Base-by-base conservation (phyloP, 208 protist genomes). In the Acanthamoeba lenticulata region DNA sequence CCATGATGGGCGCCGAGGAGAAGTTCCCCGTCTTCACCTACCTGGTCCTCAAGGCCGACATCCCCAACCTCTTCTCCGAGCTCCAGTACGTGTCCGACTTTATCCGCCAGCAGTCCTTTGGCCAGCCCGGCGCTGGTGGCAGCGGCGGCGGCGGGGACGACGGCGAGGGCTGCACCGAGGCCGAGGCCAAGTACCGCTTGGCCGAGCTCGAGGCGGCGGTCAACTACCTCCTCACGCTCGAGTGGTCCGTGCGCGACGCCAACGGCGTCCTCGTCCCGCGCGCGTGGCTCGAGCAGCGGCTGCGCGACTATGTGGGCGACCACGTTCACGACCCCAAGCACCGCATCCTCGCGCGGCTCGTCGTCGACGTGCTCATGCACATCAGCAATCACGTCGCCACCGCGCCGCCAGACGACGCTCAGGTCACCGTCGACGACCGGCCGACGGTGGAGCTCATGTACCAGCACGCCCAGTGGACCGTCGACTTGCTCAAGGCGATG, bases 11-110 rank as follows among this genome's bases (percentile, higher is more conserved):
- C 21, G 85, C 85, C 9, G 85, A 91, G 36, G 85, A 91, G 38
- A 91, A 91, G 85, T 91, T 91, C 24, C 85, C 85, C 40, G 44
- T 91, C 47, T 91, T 91, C 57, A 62, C 47, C 1, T 91, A 91
- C 7, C 24, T 91, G 11, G 55, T 93, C 38, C n/a, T 93, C 62
- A 93, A 93, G 47, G 55, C 88, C 6, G 44, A 79, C 38, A 74
- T 93, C 24, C 88, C 88, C 3, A 79, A 93, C 62, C n/a, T 93
- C n/a, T 93, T 47, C 65, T 93, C 88, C 40, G 88, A 93, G 88
- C 65, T 81, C 11, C 88, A 81, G 57, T 93, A 55, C 36, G 34
- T 93, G 13, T 60, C 38, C 21, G 62, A 93, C 62, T 93, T 93
- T 34, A 81, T 93, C 1, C 17, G 55, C 9, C 47, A 72, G 47